Evolutionary conservation across 768 basidiomycete species (phyloP), one percentile per base, ranked within the genome.

Genomic region (Hericium erinaceus): DNA sequence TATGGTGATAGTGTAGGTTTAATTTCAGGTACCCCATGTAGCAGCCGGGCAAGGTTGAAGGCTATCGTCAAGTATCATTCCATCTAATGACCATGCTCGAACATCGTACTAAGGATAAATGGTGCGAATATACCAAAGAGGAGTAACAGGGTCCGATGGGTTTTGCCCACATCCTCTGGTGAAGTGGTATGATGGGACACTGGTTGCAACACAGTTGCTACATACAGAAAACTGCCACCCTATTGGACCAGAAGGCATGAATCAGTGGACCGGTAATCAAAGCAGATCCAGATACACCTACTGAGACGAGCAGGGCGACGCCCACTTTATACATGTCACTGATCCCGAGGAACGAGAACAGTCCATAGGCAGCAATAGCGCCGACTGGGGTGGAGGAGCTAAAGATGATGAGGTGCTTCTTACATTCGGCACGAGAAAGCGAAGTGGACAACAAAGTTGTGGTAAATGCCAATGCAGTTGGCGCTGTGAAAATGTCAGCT

Each of bases 201-300:
- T 2, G 88, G 82, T 65, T 92, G 90, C n/a, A 93, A 75, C 41
- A 92, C 86, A 1, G 93, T 93, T 1, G 94, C 92, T 9, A 98
- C 95, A 66, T 95, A 97, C 40, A 98, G 76, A 72, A 97, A 97
- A 3, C 92, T 93, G 9, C 94, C 94, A 48, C 91, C 94, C 91
- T 94, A 56, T 37, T 8, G 46, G 38, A 56, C 38, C 37, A 20
- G 33, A 33, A 7, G 33, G 33, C 33, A 6, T 58, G 57, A 48
- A 48, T 53, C 24, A 58, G 33, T 56, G 40, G 24, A 48, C 37
- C 9, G 26, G 20, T 16, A 2, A 3, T 48, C 40, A 18, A 48
- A 24, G 48, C 22, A 18, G 16, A 22, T 28, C 51, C 16, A 26
- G 52, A 64, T 33, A 33, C 33, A 33, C 66, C 54, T 48, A 95